phyloP scores from a whole-genome alignment of 768 basidiomycete species.

The Psilocybe azurescens region DNA sequence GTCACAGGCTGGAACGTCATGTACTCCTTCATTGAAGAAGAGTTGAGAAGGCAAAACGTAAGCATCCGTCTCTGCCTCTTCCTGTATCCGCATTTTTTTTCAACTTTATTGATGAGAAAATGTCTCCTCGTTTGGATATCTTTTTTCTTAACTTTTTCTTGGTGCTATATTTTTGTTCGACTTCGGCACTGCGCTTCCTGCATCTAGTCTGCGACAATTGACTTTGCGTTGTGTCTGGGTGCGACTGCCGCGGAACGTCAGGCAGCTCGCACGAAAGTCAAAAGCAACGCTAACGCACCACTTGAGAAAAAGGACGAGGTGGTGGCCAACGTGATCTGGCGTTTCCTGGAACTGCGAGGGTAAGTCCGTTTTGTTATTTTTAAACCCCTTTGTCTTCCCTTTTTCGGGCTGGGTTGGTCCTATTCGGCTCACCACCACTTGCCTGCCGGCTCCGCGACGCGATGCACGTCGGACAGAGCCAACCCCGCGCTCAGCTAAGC shows the following conservation, averaged over 20 bases:
- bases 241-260: conserved; percentile 84
- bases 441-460: conserved; percentile 2
- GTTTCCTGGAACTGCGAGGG: conserved; percentile 96
- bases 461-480: neutral
- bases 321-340: conserved; percentile 98
- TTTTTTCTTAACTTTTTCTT: conserved; percentile 14
- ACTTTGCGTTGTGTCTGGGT: conserved; percentile 92
- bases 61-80: conserved; percentile 38
- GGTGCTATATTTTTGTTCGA: conserved; percentile 13
- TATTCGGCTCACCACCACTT: neutral
- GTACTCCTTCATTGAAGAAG: conserved; percentile 87
- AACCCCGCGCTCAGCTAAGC: neutral
- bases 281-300: conserved; percentile 48
- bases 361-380: conserved; percentile 45
- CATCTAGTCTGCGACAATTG: conserved; percentile 91
- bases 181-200: conserved; percentile 12
- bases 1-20: conserved; percentile 91
- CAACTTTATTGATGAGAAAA: conserved; percentile 25
- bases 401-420: neutral
- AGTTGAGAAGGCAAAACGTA: conserved; percentile 95
- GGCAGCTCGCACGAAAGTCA: conserved; percentile 81
- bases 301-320: conserved; percentile 98
- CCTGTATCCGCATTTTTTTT: neutral
- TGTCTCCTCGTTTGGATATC: conserved; percentile 29
- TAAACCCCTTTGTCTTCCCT: neutral